phyloP scores from a whole-genome alignment of 148 eudicot genomes.

The Camellia granthamiana region DNA sequence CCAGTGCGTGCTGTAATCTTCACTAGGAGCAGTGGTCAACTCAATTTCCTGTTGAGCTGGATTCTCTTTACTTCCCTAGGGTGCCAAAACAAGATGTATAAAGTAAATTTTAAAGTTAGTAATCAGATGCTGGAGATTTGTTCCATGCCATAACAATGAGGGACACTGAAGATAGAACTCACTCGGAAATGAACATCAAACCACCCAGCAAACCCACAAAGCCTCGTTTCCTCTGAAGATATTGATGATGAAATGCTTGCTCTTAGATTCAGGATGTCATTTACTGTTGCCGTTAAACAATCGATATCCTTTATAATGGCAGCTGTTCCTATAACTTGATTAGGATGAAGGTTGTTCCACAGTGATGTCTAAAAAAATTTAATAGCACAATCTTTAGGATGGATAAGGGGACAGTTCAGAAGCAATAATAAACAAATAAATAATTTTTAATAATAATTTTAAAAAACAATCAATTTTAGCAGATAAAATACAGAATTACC shows the following conservation, averaged over 20 bases:
- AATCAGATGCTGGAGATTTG: slow-evolving; percentile 2
- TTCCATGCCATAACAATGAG: background rate
- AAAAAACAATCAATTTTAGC: background rate
- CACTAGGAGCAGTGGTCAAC: slow-evolving; percentile 89
- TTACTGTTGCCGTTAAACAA: slow-evolving; percentile 69
- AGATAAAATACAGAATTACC: background rate
- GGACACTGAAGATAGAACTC: slow-evolving; percentile 34
- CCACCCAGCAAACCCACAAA: slow-evolving; percentile 94
- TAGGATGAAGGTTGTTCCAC: slow-evolving; percentile 92
- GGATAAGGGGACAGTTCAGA: slow-evolving; percentile 1
- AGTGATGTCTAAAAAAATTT: slow-evolving; percentile 61
- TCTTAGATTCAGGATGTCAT: slow-evolving; percentile 56
- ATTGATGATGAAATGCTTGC: slow-evolving; percentile 57
- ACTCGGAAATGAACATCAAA: slow-evolving; percentile 99
- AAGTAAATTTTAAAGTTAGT: background rate
- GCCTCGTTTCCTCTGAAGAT: slow-evolving; percentile 43
- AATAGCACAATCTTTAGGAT: slow-evolving; percentile 3
- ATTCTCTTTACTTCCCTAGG: slow-evolving; percentile 68
- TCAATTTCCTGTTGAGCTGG: slow-evolving; percentile 68
- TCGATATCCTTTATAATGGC: slow-evolving; percentile 73
- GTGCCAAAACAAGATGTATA: slow-evolving; percentile 15
- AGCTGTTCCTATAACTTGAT: slow-evolving; percentile 85
- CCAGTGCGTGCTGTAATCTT: slow-evolving; percentile 75
- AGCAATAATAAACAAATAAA: slow-evolving; percentile 1
- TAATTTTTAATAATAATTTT: background rate